Evolutionary conservation across 441 rosid genomes (phyloP).

Genomic region (Adansonia grandidieri): DNA sequence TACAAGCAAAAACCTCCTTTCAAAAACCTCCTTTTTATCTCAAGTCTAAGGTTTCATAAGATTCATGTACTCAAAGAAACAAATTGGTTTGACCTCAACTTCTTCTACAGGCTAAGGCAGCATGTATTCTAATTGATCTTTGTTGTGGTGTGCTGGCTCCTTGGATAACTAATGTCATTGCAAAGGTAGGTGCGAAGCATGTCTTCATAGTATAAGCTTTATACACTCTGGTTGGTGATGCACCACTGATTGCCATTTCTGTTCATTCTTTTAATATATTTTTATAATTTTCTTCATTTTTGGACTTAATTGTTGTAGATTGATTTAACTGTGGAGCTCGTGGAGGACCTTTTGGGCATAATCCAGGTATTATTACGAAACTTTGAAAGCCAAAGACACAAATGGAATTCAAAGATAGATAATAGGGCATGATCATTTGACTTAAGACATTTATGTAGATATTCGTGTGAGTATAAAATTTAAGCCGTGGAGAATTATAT

Average conservation of each 20-base stretch:
- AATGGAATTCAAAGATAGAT: slow-evolving; percentile 8
- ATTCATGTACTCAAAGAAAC: slow-evolving; percentile 5
- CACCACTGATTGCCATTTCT: slow-evolving; percentile 8
- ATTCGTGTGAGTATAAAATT: neutral
- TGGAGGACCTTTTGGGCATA: slow-evolving; percentile 78
- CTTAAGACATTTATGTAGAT: neutral
- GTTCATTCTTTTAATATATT: slow-evolving; percentile 12
- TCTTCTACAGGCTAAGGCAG: slow-evolving; percentile 78
- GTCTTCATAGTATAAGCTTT: slow-evolving; percentile 21
- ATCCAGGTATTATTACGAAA: slow-evolving; percentile 54
- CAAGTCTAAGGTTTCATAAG: slow-evolving; percentile 6
- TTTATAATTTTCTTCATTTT: slow-evolving; percentile 27
- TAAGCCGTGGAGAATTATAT: neutral
- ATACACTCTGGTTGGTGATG: slow-evolving; percentile 31
- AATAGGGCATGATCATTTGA: neutral
- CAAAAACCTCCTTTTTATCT: neutral
- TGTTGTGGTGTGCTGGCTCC: slow-evolving; percentile 78
- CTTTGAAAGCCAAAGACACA: neutral
- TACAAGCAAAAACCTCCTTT: neutral
- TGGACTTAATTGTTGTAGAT: slow-evolving; percentile 52
- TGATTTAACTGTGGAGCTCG: slow-evolving; percentile 76
- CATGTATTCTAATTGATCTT: slow-evolving; percentile 80
- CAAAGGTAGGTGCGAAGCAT: slow-evolving; percentile 59
- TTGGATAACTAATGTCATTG: slow-evolving; percentile 74
- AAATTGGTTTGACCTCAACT: slow-evolving; percentile 25